Base-by-base conservation (phyloP, 495 filamentous ascomycete genomes). In the Aspergillus diversus region DNA sequence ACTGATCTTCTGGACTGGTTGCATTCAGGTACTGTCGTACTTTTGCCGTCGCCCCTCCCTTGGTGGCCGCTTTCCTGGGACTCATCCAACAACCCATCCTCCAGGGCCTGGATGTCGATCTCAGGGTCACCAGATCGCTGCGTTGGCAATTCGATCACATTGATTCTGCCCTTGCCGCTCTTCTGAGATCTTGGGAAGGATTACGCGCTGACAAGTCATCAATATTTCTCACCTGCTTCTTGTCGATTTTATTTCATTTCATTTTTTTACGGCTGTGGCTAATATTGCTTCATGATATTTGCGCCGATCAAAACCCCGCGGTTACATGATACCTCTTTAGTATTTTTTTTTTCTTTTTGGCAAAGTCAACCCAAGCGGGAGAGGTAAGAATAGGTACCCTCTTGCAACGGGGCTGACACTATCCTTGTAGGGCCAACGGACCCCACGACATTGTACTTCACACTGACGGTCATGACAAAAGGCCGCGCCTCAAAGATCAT, bases 121-220 rank as follows among this genome's bases (percentile, higher is more conserved):
- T 59, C 60, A 66, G 65, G 64, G 75, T 78, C 75, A 78, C 74
- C 75, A 69, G 75, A 75, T 74, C 74, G 72, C 73, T 77, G 75
- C 65, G 75, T 71, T 77, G 75, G 73, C 75, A 78, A 58, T 63
- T 67, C 55, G 64, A 74, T 61, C 70, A 69, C 66, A 60, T 34
- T 48, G 59, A 56, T 51, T 50, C 37, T 59, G 49, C 47, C 59
- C 55, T 58, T 53, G 39, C 8, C 39, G 39, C 49, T 55, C 63
- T 57, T 52, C 32, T 34, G 56, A 57, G 47, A 54, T 27, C 61
- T 56, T 50, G 60, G 53, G 33, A 47, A 62, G 53, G 33, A 47
- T 64, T 43, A 47, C 51, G 69, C 58, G 50, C 55, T 54, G 63
- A 61, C 58, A 65, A 61, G 63, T 65, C 63, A 61, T 49, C 63